Evolutionary conservation across 2,329 filamentous ascomycete species (phyloP).

Genomic region (Metarhizium robertsii): DNA sequence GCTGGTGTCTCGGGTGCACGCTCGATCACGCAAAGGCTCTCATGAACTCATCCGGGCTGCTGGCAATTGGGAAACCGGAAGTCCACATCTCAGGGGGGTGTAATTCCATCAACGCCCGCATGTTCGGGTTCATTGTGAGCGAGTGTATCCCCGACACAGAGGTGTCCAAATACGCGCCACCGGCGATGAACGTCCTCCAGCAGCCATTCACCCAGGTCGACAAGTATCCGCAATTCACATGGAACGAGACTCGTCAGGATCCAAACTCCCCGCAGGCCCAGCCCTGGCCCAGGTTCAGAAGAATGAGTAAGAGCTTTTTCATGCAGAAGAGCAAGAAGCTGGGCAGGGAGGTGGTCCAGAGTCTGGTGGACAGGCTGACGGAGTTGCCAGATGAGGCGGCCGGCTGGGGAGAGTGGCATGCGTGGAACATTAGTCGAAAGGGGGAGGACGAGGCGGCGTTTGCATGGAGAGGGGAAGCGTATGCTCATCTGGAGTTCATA

Average conservation of each 20-base stretch:
- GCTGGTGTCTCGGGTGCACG: conserved; percentile 7
- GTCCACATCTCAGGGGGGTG: conserved; percentile 7
- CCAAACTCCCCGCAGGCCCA: neutral
- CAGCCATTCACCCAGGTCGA: conserved; percentile 5
- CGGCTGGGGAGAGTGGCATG: conserved; percentile 10
- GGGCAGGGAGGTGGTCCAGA: neutral
- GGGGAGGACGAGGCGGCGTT: conserved; percentile 5
- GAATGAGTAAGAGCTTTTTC: conserved; percentile 10
- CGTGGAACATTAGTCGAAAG: neutral
- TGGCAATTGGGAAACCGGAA: conserved; percentile 5
- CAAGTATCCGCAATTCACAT: neutral
- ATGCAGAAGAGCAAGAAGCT: conserved; percentile 3
- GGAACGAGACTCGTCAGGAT: conserved; percentile 4
- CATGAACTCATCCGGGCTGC: conserved; percentile 6
- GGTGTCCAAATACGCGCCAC: neutral
- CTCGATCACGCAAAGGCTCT: conserved; percentile 1
- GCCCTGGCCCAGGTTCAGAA: conserved; percentile 6
- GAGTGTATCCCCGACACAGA: conserved; percentile 8
- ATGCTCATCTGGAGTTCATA: conserved; percentile 9
- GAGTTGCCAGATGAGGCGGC: conserved; percentile 1
- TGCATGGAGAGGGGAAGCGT: conserved; percentile 9
- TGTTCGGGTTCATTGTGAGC: conserved; percentile 6
- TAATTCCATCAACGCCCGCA: conserved; percentile 8
- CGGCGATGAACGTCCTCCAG: conserved; percentile 4
- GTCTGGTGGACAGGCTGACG: conserved; percentile 3